phyloP scores from a whole-genome alignment of 257 asterid genomes.

The Nicotiana noctiflora region DNA sequence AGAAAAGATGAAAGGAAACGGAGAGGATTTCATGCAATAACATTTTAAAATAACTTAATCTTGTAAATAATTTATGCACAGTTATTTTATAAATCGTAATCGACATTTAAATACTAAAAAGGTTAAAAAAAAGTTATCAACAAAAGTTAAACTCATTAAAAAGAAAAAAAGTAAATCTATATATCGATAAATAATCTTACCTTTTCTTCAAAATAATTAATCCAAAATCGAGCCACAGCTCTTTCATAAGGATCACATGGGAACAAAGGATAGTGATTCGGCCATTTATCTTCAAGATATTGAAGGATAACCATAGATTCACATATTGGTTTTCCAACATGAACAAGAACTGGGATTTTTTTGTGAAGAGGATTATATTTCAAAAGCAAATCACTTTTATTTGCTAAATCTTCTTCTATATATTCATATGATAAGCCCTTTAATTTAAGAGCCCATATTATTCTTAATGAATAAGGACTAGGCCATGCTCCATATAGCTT shows the following conservation, averaged over 20 bases:
- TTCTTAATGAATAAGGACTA: conserved; percentile 8
- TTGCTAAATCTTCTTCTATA: conserved; percentile 15
- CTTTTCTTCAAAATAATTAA: conserved; percentile 8
- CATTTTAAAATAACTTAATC: too few relatives aligned
- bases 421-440: conserved; percentile 8
- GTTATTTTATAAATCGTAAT: too few relatives aligned
- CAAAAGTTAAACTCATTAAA: too few relatives aligned
- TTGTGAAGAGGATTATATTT: conserved; percentile 16
- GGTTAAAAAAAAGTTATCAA: too few relatives aligned
- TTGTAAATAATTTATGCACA: too few relatives aligned
- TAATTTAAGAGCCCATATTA: conserved; percentile 17
- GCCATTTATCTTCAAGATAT: conserved; percentile 15
- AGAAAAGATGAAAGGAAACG: too few relatives aligned
- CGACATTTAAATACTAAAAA: too few relatives aligned
- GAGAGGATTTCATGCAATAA: too few relatives aligned
- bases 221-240: conserved; percentile 16
- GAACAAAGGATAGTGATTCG: conserved; percentile 10
- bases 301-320: conserved; percentile 16
- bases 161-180: too few relatives aligned
- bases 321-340: conserved; percentile 11
- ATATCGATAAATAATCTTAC: not conserved
- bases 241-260: conserved; percentile 9
- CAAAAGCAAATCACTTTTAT: conserved; percentile 9
- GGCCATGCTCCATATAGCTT: conserved; percentile 14
- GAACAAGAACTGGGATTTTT: conserved; percentile 13